Evolutionary conservation across 2,329 filamentous ascomycete genomes (phyloP), one percentile per base, ranked within the genome.

Genomic region (Penicillium sp.): DNA sequence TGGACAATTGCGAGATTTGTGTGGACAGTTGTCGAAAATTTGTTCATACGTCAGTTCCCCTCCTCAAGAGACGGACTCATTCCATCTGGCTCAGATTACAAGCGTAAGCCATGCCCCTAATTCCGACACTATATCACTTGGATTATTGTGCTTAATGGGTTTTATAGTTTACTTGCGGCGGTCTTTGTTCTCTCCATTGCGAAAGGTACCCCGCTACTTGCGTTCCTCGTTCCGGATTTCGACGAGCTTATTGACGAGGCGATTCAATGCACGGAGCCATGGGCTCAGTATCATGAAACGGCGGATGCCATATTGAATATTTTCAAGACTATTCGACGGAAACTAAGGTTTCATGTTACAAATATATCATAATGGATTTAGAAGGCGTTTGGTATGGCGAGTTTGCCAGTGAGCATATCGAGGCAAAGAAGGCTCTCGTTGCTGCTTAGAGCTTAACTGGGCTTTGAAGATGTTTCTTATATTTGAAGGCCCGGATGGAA

Each of bases 1-100:
- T 47, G 9, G 43, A 43, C 5, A 58, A 58, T 25, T 56, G 55
- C 28, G 42, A 47, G 27, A 42, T 44, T 6, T 58, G 55, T 15
- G 47, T 58, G n/a, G 42, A 52, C 13, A 54, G 51, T 23, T 58
- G 55, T 44, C 54, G 55, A 15, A 47, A 53, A n/a, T 50, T 58
- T 28, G 29, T 58, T 8, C 39, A 37, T n/a, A 47, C 47, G 2
- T 45, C 47, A 12, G 42, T 55, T 2, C 44, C 44, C 28, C 45
- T 58, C 27, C 31, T 58, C 6, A 31, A 33, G 18, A 50, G 42
- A 12, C 56, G 52, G 9, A 56, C 52, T 10, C 45, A 56, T 43
- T 44, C 51, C 6, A 55, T 29, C 6, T 56, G 55, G 55, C 47
- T 54, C 1, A 44, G 49, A 45, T 38, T 55, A 33, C 55, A 58